Conservation (phyloP, 208 protist species). For the Porcisia hertigi region DNA sequence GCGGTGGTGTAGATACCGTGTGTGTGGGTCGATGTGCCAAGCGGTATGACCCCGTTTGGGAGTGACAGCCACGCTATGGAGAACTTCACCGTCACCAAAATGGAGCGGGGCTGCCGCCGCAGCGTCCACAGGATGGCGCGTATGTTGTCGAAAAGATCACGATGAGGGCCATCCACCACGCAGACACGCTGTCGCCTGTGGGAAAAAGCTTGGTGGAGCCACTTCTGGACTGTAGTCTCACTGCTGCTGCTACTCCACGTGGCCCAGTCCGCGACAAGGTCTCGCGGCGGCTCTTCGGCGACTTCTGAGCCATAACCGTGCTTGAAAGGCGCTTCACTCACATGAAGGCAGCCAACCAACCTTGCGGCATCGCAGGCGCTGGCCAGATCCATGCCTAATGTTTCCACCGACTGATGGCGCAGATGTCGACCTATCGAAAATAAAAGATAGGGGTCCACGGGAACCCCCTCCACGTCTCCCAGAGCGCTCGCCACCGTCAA, state of each 20-base stretch:
- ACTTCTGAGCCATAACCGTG: constrained; percentile 6
- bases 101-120: constrained; percentile 51
- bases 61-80: constrained; percentile 59
- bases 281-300: neutral
- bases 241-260: constrained; percentile 35
- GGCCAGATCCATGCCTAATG: constrained; percentile 69
- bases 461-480: constrained; percentile 67
- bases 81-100: constrained; percentile 71
- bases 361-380: constrained; percentile 66
- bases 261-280: constrained; percentile 47
- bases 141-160: constrained; percentile 79
- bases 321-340: constrained; percentile 48
- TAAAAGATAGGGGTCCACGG: constrained; percentile 88
- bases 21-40: constrained; percentile 23
- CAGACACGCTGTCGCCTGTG: constrained; percentile 57
- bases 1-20: constrained; percentile 72
- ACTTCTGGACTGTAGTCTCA: constrained; percentile 27
- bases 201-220: constrained; percentile 62
- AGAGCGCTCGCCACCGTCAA: constrained; percentile 78
- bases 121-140: constrained; percentile 77
- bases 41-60: constrained; percentile 56
- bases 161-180: constrained; percentile 65
- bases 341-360: constrained; percentile 67
- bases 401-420: constrained; percentile 29
- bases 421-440: constrained; percentile 73